Base-by-base conservation (phyloP, 805 yeast species). In the Cyberlindnera veronae region DNA sequence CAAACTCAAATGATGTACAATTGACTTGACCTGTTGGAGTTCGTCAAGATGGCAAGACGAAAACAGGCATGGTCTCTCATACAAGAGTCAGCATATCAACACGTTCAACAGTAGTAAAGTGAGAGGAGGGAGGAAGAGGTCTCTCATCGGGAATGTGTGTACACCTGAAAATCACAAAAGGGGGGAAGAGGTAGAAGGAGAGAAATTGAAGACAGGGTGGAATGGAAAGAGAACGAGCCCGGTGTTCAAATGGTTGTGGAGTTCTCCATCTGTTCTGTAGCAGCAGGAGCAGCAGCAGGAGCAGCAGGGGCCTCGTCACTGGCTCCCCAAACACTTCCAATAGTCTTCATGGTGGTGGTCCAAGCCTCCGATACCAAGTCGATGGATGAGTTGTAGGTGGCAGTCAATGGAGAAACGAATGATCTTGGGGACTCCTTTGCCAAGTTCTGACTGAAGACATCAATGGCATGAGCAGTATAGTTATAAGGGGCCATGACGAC, bases 401-500 rank as follows among this genome's bases (percentile, higher is more conserved):
- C 71, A 16, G 27, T 40, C 39, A 61, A 47, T 6, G 66, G 57
- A 21, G 63, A 48, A 21, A 49, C 46, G 8, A 61, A 21, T n/a
- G 53, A 38, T n/a, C 57, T 41, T 17, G 64, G 64, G 11, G 66
- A 64, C 41, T 74, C 66, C 45, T 67, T 63, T 19, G 61, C 59
- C 48, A 67, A 57, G 31, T 71, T 66, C 15, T 61, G 54, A 38
- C 67, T 64, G 42, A 66, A 69, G n/a, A 68, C 64, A 17, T 58
- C 56, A 41, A 60, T 53, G 12, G 61, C 63, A 49, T 72, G 73
- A 8, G 48, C 45, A 1, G 61, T 41, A 26, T 66, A 60, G 21
- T 55, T 48, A 36, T 54, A 54, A 21, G 79, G 79, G 6, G 60
- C 40, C 48, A 55, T 44, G 5, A 63, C 51, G 17, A 62, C 38